Evolutionary conservation across 1,284 basidiomycete species (phyloP).

Genomic region (Mycena sp.): DNA sequence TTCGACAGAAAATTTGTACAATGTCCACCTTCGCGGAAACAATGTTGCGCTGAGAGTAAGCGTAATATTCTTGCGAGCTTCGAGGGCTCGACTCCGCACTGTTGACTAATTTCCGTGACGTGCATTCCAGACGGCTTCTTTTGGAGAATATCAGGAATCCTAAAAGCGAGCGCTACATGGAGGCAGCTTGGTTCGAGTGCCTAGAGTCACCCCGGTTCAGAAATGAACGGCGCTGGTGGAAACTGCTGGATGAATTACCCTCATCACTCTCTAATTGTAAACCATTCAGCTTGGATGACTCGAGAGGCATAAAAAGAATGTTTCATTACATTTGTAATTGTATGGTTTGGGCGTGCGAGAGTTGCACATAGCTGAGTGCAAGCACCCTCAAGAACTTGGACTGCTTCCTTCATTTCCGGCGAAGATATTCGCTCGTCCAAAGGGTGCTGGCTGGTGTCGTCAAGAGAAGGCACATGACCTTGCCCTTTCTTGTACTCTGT

Average conservation of each 20-base stretch:
- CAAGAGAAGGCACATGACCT: slow-evolving; percentile 20
- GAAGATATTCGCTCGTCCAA: slow-evolving; percentile 19
- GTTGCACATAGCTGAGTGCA: slow-evolving; percentile 35
- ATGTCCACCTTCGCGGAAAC: slow-evolving; percentile 47
- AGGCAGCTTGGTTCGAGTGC: slow-evolving; percentile 26
- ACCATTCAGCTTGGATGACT: not conserved
- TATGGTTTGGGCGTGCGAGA: slow-evolving; percentile 34
- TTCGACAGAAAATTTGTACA: not conserved
- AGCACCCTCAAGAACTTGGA: slow-evolving; percentile 36
- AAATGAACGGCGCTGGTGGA: no score
- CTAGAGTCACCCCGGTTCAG: not conserved
- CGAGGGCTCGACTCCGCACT: slow-evolving; percentile 37
- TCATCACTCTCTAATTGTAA: slow-evolving; percentile 2
- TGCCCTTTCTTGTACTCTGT: no score
- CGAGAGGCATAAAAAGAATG: not conserved
- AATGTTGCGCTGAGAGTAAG: slow-evolving; percentile 47
- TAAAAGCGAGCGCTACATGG: slow-evolving; percentile 17
- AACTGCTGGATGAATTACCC: no score
- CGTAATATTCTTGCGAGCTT: slow-evolving; percentile 49
- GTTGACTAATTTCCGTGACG: slow-evolving; percentile 37
- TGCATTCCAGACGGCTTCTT: slow-evolving; percentile 42
- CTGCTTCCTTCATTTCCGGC: slow-evolving; percentile 28
- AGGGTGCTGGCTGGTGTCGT: slow-evolving; percentile 21
- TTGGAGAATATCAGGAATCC: slow-evolving; percentile 44
- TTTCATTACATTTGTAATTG: slow-evolving; percentile 34